These are phyloP conservation scores for Pseudohyphozyma bogoriensis DNA, from an alignment of 768 basidiomycete species.

Conservation along the genomic window DNA sequence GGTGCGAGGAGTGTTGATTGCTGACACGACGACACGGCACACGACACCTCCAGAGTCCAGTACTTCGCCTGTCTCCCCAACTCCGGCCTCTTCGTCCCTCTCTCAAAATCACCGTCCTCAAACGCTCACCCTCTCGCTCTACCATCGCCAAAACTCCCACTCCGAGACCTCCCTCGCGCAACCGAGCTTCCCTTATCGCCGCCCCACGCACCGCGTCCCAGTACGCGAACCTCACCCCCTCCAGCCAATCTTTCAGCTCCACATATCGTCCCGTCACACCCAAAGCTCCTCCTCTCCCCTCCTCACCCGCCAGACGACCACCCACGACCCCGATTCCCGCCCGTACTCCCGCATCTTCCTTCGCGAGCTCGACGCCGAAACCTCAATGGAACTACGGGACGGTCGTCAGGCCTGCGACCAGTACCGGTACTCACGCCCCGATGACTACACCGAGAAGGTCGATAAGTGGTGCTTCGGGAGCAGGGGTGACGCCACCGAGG, in stretches of 20 bases:
- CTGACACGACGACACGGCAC: neutral
- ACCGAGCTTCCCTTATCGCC: conserved; percentile 49
- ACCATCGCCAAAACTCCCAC: conserved; percentile 50
- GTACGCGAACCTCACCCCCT: conserved; percentile 73
- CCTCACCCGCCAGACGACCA: neutral
- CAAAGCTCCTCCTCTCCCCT: neutral
- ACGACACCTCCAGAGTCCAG: conserved; percentile 46
- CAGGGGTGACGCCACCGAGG: no score
- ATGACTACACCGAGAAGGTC: no score
- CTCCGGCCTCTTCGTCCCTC: conserved; percentile 84
- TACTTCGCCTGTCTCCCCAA: conserved; percentile 78
- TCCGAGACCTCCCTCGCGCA: conserved; percentile 5
- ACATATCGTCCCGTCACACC: neutral
- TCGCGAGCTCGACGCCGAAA: neutral
- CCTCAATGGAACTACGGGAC: neutral
- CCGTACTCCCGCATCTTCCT: no score
- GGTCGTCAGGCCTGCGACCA: no score
- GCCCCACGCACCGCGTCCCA: conserved; percentile 77
- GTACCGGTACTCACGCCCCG: no score
- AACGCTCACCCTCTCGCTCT: conserved; percentile 56
- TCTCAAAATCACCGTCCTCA: conserved; percentile 71
- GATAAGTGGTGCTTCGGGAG: no score
- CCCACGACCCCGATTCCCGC: no score
- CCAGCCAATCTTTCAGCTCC: conserved; percentile 51
- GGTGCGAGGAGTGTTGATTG: no score